Evolutionary conservation across 768 basidiomycete genomes (phyloP).

Genomic region (Termitomyces sp.): DNA sequence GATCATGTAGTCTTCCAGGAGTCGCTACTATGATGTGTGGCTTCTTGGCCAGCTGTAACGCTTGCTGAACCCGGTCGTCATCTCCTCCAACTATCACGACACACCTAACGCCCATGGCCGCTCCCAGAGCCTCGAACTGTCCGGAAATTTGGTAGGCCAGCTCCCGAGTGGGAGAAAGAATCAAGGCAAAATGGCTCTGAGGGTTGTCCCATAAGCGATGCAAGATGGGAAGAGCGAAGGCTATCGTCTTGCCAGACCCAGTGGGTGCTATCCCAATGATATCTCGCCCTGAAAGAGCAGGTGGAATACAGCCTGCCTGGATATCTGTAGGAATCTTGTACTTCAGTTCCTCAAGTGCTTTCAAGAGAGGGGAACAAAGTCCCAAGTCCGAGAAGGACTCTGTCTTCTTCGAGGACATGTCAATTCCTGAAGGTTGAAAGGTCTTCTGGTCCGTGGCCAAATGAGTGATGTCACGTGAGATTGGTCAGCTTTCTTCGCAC

Average conservation of each 20-base stretch:
- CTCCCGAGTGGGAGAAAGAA: constrained; percentile 92
- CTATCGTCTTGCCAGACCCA: constrained; percentile 96
- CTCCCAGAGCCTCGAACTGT: constrained; percentile 86
- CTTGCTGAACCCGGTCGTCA: constrained; percentile 85
- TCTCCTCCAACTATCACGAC: constrained; percentile 91
- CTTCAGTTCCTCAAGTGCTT: constrained; percentile 71
- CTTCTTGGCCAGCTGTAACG: constrained; percentile 82
- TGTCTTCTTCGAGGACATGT: neutral
- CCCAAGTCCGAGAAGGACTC: constrained; percentile 38
- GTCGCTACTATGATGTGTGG: constrained; percentile 95
- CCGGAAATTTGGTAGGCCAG: constrained; percentile 96
- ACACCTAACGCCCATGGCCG: constrained; percentile 85
- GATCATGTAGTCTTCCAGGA: constrained; percentile 85
- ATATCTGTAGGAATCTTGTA: constrained; percentile 87
- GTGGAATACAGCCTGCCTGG: constrained; percentile 74
- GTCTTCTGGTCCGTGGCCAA: too few relatives aligned
- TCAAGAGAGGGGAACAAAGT: constrained; percentile 80
- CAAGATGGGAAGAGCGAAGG: constrained; percentile 89
- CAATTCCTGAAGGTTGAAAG: too few relatives aligned
- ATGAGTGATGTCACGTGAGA: too few relatives aligned
- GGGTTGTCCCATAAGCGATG: constrained; percentile 95
- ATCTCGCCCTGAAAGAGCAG: constrained; percentile 82
- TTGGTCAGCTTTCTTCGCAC: too few relatives aligned
- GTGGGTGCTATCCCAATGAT: constrained; percentile 96
- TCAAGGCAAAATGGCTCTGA: constrained; percentile 82